phyloP scores from a whole-genome alignment of 1,139 yeast species.

The Trichomonascaceae sp. region DNA sequence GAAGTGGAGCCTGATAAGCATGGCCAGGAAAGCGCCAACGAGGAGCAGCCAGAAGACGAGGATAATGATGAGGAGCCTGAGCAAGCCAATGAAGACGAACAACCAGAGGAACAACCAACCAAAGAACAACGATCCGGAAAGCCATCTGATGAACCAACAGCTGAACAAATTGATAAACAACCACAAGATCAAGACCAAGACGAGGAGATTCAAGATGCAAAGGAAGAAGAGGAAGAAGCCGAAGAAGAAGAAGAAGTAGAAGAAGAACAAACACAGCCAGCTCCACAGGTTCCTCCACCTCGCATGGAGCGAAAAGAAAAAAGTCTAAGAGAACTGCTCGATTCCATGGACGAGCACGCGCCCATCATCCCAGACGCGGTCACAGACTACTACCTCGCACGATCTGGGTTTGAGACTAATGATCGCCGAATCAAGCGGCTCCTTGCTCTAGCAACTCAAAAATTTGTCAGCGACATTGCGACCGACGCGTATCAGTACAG shows the following conservation, averaged over 20 bases:
- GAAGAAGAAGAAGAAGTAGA: conserved; percentile 11
- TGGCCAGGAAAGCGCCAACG: conserved; percentile 1
- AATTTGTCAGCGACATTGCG: conserved; percentile 86
- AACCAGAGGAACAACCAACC: conserved; percentile 3
- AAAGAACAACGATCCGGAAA: conserved; percentile 4
- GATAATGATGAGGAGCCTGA: conserved; percentile 6
- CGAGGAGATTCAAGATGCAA: conserved; percentile 20
- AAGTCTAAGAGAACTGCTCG: conserved; percentile 71
- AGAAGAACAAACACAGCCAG: conserved; percentile 9
- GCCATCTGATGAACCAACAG: conserved; percentile 7
- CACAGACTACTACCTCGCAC: conserved; percentile 83
- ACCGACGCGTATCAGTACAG: conserved; percentile 95
- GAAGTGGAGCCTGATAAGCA: conserved; percentile 1
- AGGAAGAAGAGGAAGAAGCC: conserved; percentile 9
- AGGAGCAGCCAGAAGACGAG: conserved; percentile 4
- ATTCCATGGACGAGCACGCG: conserved; percentile 84
- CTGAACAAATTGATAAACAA: too few relatives aligned
- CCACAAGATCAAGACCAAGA: conserved; percentile 29
- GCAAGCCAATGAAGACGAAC: conserved; percentile 7
- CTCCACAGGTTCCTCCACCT: conserved; percentile 34
- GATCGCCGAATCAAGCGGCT: conserved; percentile 73
- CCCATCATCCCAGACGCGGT: conserved; percentile 97
- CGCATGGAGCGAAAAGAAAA: conserved; percentile 80
- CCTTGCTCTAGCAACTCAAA: conserved; percentile 89
- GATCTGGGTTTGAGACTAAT: conserved; percentile 76